Evolutionary conservation across 1,284 basidiomycete genomes (phyloP), one percentile per base, ranked within the genome.

Genomic region (Ustilago lituana): DNA sequence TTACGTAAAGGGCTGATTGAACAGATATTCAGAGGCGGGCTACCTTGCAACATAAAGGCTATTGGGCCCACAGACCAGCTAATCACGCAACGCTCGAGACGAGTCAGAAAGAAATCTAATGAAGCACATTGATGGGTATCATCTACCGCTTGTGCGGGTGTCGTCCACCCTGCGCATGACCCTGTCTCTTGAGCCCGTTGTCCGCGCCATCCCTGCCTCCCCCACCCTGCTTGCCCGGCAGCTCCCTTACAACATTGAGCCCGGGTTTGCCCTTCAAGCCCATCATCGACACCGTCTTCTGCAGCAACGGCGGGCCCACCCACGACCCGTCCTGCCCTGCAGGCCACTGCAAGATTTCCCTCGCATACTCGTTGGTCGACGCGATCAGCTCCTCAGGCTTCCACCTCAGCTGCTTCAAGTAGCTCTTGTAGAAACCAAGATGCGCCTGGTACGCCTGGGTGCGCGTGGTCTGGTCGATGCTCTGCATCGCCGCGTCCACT

Each of bases 271-370:
- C 87, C 72, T 84, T 86, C 74, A 90, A 78, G 4, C 85, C 85
- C 85, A 90, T 88, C 84, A 86, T 88, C 40, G 86, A 87, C 23
- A 87, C 85, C 2, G 86, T 86, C 79, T 83, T 86, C n/a, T 85
- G 83, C 33, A 85, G 79, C 36, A 89, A 65, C 9, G 82, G 82
- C 5, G 88, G 66, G 1, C 55, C 60, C 1, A 55, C 44, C 66
- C 66, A 69, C 0, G 87, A 0, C 76, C 73, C 39, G 56, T 68
- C 57, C 73, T 74, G 24, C 14, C 24, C 22, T 5, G 45, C 57
- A n/a, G 29, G 23, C 67, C 67, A 70, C 41, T 57, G 57, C 23
- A 70, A 22, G n/a, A 70, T 45, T 5, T 70, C 40, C 5, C 46
- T 32, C 0, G 67, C 67, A 69, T 86, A 89, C 29, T 81, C 82